These are phyloP conservation scores for Hanseniaspora vineae DNA, from an alignment of 805 yeast species.

Conservation along the genomic window DNA sequence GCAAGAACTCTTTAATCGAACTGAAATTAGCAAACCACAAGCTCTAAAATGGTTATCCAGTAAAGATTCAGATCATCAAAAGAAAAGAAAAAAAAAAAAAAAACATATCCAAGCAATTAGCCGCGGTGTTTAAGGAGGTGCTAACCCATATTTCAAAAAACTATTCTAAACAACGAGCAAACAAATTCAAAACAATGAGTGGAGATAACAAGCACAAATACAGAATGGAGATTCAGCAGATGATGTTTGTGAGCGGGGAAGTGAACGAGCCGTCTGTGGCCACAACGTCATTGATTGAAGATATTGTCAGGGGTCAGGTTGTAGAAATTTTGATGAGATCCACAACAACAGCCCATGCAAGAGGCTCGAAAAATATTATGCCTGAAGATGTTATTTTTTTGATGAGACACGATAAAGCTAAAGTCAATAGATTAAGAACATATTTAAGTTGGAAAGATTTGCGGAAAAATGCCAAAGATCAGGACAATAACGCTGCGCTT, in stretches of 20 bases:
- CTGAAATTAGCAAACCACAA: too few species aligned
- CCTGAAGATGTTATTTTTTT: conserved; percentile 90
- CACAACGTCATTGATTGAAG: conserved; percentile 87
- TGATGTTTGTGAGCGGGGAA: conserved; percentile 98
- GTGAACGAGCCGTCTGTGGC: conserved; percentile 88
- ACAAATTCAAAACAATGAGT: conserved; percentile 10
- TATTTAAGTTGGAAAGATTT: conserved; percentile 96
- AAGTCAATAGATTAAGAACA: conserved; percentile 81
- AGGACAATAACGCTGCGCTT: conserved; percentile 35
- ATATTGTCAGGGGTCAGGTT: conserved; percentile 89
- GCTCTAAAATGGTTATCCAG: too few species aligned
- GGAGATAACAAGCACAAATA: conserved; percentile 50
- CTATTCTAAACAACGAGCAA: conserved; percentile 16
- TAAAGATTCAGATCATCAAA: too few species aligned
- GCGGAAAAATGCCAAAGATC: conserved; percentile 65
- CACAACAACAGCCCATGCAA: conserved; percentile 56
- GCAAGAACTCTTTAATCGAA: too few species aligned
- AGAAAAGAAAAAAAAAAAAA: background rate
- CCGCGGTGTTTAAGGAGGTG: too few species aligned
- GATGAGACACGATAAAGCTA: conserved; percentile 87
- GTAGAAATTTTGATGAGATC: conserved; percentile 72
- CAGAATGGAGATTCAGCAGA: conserved; percentile 87
- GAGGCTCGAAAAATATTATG: conserved; percentile 75
- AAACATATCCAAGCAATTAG: too few species aligned
- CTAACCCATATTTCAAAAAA: too few species aligned